phyloP scores from a whole-genome alignment of 192 early-diverging fungal genomes.

The Dispira simplex region DNA sequence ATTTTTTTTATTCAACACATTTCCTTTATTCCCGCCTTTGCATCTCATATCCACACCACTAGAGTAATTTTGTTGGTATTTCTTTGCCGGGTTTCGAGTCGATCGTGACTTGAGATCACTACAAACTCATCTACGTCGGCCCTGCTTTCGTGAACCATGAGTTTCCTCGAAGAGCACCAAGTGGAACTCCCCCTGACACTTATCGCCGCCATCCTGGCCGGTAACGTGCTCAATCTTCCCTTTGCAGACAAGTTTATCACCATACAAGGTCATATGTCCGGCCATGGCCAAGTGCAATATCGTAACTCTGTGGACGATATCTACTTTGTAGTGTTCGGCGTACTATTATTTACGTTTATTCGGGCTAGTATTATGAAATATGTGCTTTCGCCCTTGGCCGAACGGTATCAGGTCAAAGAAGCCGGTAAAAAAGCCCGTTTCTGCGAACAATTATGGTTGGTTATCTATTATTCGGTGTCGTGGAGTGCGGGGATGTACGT shows the following conservation, averaged over 20 bases:
- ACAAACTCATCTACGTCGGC: no score
- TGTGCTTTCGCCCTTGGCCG: slow-evolving; percentile 21
- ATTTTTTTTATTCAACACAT: no score
- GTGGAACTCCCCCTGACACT: slow-evolving; percentile 1
- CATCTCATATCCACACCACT: no score
- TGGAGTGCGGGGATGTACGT: slow-evolving; percentile 21
- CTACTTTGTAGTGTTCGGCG: slow-evolving; percentile 18
- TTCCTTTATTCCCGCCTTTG: no score
- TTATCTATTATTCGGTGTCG: slow-evolving; percentile 23
- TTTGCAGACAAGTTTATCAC: background rate
- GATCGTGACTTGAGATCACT: no score
- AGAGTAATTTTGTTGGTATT: no score
- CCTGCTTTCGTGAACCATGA: background rate
- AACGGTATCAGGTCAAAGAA: slow-evolving; percentile 19
- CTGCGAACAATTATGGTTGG: slow-evolving; percentile 32
- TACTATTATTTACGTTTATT: slow-evolving; percentile 17
- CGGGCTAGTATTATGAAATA: slow-evolving; percentile 17
- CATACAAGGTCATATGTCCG: background rate
- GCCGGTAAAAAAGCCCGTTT: slow-evolving; percentile 23
- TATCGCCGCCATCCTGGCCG: background rate
- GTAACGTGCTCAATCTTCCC: background rate
- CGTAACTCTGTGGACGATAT: slow-evolving; percentile 13
- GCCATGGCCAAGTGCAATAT: background rate
- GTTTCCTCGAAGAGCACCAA: slow-evolving; percentile 3
- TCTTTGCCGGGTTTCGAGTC: no score